Conservation (phyloP, 225 moss, liverwort and hornwort genomes). For the Takakia lepidozioides region DNA sequence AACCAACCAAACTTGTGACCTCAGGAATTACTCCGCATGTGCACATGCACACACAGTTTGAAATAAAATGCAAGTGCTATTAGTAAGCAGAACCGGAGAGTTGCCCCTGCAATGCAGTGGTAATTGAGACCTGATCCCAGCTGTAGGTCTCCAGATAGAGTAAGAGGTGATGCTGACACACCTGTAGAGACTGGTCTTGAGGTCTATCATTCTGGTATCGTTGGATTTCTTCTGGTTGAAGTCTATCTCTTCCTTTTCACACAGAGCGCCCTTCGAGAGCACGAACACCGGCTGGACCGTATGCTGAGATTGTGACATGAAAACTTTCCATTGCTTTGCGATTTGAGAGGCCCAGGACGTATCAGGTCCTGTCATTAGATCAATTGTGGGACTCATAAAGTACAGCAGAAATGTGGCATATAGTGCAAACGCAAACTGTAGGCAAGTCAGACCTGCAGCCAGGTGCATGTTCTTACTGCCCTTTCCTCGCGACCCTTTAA, state of each 20-base stretch:
- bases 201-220: conserved; percentile 38
- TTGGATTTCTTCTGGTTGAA: conserved; percentile 82
- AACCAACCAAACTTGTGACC: neutral
- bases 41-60: neutral
- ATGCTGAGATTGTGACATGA: no score
- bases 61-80: neutral
- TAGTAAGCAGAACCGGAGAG: neutral
- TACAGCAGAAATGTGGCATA: conserved; percentile 89
- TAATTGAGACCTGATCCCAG: no score
- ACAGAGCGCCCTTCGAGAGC: no score
- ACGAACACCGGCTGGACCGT: no score
- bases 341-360: conserved; percentile 58
- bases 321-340: conserved; percentile 66
- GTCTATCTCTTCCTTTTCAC: conserved; percentile 61
- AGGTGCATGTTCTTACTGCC: conserved; percentile 45
- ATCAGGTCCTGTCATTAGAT: conserved; percentile 54
- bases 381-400: conserved; percentile 80
- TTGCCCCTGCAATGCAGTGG: no score
- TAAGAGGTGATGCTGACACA: conserved; percentile 1
- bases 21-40: neutral
- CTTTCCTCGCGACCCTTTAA: conserved; percentile 3
- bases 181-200: conserved; percentile 59
- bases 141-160: no score
- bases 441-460: conserved; percentile 78
- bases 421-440: conserved; percentile 86